These are phyloP conservation scores for Thraustotheca clavata DNA, from an alignment of 352 stramenopile species.

Conservation along the genomic window DNA sequence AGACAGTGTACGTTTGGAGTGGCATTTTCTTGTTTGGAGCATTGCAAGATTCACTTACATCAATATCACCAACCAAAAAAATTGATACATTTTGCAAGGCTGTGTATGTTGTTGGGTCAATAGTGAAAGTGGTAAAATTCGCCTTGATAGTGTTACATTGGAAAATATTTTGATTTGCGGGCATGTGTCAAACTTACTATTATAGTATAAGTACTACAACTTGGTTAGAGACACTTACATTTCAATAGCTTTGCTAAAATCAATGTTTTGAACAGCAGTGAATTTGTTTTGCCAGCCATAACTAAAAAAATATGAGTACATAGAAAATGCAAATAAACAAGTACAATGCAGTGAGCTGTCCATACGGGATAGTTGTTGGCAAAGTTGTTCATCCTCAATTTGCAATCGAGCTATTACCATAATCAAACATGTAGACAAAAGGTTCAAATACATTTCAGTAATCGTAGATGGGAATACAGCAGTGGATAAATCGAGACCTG, in stretches of 20 bases:
- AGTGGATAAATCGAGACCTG: conserved; percentile 4
- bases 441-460: background rate
- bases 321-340: background rate
- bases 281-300: conserved; percentile 20
- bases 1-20: conserved; percentile 13
- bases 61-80: background rate
- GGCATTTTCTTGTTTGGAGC: background rate
- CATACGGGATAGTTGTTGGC: conserved; percentile 14
- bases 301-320: background rate
- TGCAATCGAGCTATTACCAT: conserved; percentile 2
- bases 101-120: conserved; percentile 5
- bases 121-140: conserved; percentile 14
- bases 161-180: background rate
- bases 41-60: background rate
- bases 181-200: conserved; percentile 3
- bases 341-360: conserved; percentile 16
- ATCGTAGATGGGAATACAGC: background rate
- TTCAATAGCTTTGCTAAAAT: conserved; percentile 14
- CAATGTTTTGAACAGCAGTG: conserved; percentile 3
- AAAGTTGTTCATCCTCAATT: background rate
- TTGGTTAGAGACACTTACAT: background rate
- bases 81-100: background rate
- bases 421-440: background rate
- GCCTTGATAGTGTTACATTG: conserved; percentile 9
- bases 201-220: background rate